Evolutionary conservation across 1,284 basidiomycete genomes (phyloP).

Genomic region (Mycena sp.): DNA sequence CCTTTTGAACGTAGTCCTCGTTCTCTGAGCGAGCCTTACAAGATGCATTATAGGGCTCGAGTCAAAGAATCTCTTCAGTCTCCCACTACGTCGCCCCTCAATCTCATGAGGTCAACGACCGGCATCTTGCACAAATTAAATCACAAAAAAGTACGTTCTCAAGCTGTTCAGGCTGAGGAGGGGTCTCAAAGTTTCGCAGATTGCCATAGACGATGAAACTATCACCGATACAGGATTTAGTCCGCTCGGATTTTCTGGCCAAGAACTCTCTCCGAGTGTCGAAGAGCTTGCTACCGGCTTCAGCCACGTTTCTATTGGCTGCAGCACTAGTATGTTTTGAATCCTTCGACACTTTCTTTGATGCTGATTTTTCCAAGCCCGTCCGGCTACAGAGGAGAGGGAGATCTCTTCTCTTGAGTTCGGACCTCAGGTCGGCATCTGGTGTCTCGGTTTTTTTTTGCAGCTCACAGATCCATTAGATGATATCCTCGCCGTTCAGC

Average conservation of each 20-base stretch:
- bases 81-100: slow-evolving; percentile 4
- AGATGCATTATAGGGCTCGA: background rate
- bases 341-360: background rate
- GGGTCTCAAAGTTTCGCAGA: background rate
- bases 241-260: background rate
- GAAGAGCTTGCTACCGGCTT: background rate
- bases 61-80: background rate
- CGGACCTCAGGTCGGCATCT: too few species aligned
- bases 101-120: background rate
- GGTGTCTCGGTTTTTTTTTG: too few species aligned
- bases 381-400: background rate
- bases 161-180: background rate
- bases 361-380: background rate
- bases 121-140: background rate
- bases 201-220: background rate
- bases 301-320: background rate
- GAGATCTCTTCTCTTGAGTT: too few species aligned
- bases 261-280: background rate
- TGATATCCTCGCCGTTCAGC: too few species aligned
- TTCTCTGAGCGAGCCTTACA: background rate
- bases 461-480: too few species aligned
- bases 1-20: background rate
- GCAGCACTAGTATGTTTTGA: background rate
- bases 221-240: background rate
- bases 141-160: background rate